These are phyloP conservation scores for Amanita rimosa DNA, from an alignment of 768 basidiomycete species.

Conservation along the genomic window DNA sequence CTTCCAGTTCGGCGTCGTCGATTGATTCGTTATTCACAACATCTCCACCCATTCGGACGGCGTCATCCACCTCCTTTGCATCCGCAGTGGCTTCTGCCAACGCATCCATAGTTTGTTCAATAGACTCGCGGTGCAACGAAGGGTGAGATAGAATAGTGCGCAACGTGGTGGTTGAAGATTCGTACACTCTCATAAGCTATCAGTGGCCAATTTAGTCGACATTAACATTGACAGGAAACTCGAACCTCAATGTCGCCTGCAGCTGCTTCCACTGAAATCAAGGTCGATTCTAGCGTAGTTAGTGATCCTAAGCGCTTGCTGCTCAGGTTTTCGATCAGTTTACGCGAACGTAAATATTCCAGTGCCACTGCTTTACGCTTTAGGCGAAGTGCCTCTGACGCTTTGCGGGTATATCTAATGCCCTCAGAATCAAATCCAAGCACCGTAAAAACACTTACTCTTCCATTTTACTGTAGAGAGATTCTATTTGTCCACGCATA, in stretches of 20 bases:
- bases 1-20: constrained; percentile 41
- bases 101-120: constrained; percentile 83
- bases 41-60: constrained; percentile 58
- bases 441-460: constrained; percentile 35
- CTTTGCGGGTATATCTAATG: constrained; percentile 55
- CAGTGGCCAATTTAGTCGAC: not conserved
- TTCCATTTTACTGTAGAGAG: constrained; percentile 59
- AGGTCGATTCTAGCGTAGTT: constrained; percentile 62
- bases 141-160: constrained; percentile 71
- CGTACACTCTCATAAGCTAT: constrained; percentile 81
- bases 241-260: constrained; percentile 79
- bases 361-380: constrained; percentile 69
- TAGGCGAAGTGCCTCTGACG: constrained; percentile 49
- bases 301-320: constrained; percentile 65
- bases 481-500: constrained; percentile 58
- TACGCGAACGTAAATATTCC: constrained; percentile 69
- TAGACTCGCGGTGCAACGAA: constrained; percentile 59
- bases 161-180: constrained; percentile 72
- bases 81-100: constrained; percentile 76
- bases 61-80: constrained; percentile 73
- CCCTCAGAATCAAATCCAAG: not conserved
- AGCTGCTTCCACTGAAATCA: constrained; percentile 80
- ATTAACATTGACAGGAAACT: not conserved
- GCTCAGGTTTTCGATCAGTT: constrained; percentile 69
- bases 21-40: constrained; percentile 42